Conservation (phyloP, 257 asterid species). For the Jasminum sambac region DNA sequence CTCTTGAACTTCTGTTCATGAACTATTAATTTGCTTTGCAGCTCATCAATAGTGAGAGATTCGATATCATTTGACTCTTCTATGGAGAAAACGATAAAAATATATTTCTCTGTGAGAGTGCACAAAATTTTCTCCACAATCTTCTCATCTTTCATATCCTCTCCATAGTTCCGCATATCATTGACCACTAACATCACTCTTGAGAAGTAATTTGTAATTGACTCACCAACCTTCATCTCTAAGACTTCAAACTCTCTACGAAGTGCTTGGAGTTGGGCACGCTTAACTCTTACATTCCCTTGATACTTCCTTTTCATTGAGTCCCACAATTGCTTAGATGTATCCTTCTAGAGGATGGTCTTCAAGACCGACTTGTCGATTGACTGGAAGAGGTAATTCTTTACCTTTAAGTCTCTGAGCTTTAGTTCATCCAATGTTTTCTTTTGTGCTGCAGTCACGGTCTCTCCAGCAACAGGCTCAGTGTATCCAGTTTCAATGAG, state of each 20-base stretch:
- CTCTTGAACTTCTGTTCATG: background rate
- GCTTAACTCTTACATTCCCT: conserved; percentile 7
- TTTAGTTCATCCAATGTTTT: conserved; percentile 3
- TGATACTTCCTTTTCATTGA: conserved; percentile 6
- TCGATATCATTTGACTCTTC: background rate
- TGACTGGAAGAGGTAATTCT: conserved; percentile 10
- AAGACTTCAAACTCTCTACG: conserved; percentile 5
- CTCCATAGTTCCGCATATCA: conserved; percentile 4
- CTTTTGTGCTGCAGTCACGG: background rate
- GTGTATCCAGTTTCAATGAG: background rate
- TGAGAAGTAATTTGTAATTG: conserved; percentile 7
- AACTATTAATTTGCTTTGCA: conserved; percentile 5
- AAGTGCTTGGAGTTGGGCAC: conserved; percentile 6
- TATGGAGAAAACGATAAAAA: background rate
- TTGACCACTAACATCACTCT: conserved; percentile 15
- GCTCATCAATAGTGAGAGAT: background rate
- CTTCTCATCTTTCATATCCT: conserved; percentile 9
- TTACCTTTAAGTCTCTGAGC: conserved; percentile 8
- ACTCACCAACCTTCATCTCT: conserved; percentile 13
- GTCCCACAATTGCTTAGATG: background rate
- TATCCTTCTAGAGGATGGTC: conserved; percentile 1
- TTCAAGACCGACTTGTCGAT: conserved; percentile 7
- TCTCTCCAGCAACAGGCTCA: background rate
- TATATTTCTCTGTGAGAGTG: conserved; percentile 3
- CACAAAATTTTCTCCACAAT: conserved; percentile 8